phyloP scores from a whole-genome alignment of 2,329 filamentous ascomycete genomes.

The Onygenales sp. region DNA sequence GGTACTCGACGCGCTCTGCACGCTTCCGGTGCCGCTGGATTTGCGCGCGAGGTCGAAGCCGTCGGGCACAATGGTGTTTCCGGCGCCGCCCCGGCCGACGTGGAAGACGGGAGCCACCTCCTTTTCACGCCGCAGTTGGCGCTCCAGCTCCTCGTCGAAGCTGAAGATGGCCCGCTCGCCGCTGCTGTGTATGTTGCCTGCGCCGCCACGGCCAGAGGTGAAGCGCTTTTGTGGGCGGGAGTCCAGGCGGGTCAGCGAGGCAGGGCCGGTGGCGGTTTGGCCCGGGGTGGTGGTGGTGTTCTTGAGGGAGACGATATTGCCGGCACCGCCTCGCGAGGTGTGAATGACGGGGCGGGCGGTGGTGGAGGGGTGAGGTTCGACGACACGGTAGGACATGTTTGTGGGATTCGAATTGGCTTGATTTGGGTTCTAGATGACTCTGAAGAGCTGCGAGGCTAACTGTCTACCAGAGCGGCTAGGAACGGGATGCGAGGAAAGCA shows the following conservation, averaged over 20 bases:
- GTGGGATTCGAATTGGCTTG: slow-evolving; percentile 3
- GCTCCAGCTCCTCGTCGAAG: slow-evolving; percentile 57
- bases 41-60: neutral
- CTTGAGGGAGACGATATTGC: slow-evolving; percentile 47
- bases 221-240: slow-evolving; percentile 31
- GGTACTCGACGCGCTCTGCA: slow-evolving; percentile 18
- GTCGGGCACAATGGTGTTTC: slow-evolving; percentile 37
- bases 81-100: slow-evolving; percentile 52
- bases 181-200: slow-evolving; percentile 44
- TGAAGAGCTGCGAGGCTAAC: neutral
- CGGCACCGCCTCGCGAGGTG: slow-evolving; percentile 49
- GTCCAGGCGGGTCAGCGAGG: slow-evolving; percentile 42
- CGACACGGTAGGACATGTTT: slow-evolving; percentile 42
- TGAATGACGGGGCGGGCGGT: slow-evolving; percentile 42
- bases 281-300: slow-evolving; percentile 42
- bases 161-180: slow-evolving; percentile 53
- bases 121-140: slow-evolving; percentile 43
- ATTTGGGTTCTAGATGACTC: neutral
- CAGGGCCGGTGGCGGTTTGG: slow-evolving; percentile 32
- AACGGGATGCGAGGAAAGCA: too few relatives aligned
- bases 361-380: slow-evolving; percentile 51
- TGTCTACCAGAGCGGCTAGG: too few relatives aligned
- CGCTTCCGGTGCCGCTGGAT: neutral
- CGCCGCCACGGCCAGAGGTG: slow-evolving; percentile 44
- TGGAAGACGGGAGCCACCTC: slow-evolving; percentile 53